Base-by-base conservation (phyloP, 306 rosid species). In the Medicago truncatula region DNA sequence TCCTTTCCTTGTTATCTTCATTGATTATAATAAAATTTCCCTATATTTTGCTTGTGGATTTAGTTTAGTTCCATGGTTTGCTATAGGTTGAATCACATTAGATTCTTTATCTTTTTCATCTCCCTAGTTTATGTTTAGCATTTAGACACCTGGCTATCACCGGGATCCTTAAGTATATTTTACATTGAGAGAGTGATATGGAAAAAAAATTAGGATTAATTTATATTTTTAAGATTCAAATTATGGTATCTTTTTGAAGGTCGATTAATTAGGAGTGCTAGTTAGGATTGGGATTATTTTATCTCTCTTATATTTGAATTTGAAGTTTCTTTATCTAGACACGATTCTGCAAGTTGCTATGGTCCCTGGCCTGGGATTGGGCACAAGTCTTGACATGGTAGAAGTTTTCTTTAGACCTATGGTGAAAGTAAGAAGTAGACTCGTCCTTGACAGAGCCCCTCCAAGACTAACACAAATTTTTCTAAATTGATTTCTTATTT, bases 371-470 rank as follows among this genome's bases (percentile, higher is more conserved):
- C 13, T 63, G 23, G 68, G 68, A n/a, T 34, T 9, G 21, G 7
- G 21, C 68, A 62, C 43, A 15, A 6, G 67, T 62, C 40, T 12
- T 15, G 46, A n/a, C 21, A 5, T 13, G 67, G 6, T 1, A 34
- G 43, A 34, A 62, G 8, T 62, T 62, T 34, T n/a, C 21, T 62
- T 62, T 62, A 3, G 46, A n/a, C 46, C 43, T 34, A 62, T 62
- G 68, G 44, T 61, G 44, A 61, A 31, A 61, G 67, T 61, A 62
- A 62, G 44, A 61, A 61, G 44, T 43, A 61, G 67, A 31, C 20
- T n/a, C 2, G 43, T 15, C 43, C 41, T 61, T 28, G 39, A 59
- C 16, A 58, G 66, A 25, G 2, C 10, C 18, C 66, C 16, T 59
- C 66, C 66, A 59, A 60, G 41, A 28, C 67, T 25, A 28, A 59